Percentiles rank a stretch among this genome's conserved stretches.
Evolutionary conservation across 371 early-diverging fungal genomes (phyloP).

Genomic region (Lichtheimia ornata): DNA sequence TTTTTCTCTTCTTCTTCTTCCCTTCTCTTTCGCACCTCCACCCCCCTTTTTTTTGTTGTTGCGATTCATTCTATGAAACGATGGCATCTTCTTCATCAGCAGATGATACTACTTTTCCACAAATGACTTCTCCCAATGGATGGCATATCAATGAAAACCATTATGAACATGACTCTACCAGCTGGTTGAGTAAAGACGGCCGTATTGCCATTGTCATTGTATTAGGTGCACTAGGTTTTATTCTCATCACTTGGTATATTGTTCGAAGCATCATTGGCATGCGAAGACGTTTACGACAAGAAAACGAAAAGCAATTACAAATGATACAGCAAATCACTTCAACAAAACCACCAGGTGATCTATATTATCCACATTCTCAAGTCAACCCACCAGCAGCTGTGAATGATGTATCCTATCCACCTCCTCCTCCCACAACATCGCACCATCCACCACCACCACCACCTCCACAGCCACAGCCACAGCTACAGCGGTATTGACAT

Average conservation of each 20-base stretch:
- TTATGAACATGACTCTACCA: constrained; percentile 1
- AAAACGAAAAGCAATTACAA: constrained; percentile 22
- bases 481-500: too few relatives aligned
- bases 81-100: not conserved
- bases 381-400: too few relatives aligned
- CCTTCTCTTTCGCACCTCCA: not conserved
- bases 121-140: not conserved
- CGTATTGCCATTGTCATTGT: constrained; percentile 27
- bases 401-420: too few relatives aligned
- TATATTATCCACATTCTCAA: too few relatives aligned
- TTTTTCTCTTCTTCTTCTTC: not conserved
- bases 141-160: not conserved
- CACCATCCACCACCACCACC: too few relatives aligned
- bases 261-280: constrained; percentile 22
- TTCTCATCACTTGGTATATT: constrained; percentile 20
- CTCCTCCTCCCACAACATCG: too few relatives aligned
- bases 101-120: not conserved
- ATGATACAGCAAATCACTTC: constrained; percentile 15
- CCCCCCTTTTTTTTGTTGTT: not conserved
- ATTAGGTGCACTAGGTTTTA: constrained; percentile 14
- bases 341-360: not conserved
- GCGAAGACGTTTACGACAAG: constrained; percentile 20
- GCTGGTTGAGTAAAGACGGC: constrained; percentile 21
- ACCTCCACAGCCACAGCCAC: too few relatives aligned
- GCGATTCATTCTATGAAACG: not conserved